These are phyloP conservation scores for Pezicula carpinea DNA, from an alignment of 2,329 filamentous ascomycete genomes.

Conservation along the genomic window DNA sequence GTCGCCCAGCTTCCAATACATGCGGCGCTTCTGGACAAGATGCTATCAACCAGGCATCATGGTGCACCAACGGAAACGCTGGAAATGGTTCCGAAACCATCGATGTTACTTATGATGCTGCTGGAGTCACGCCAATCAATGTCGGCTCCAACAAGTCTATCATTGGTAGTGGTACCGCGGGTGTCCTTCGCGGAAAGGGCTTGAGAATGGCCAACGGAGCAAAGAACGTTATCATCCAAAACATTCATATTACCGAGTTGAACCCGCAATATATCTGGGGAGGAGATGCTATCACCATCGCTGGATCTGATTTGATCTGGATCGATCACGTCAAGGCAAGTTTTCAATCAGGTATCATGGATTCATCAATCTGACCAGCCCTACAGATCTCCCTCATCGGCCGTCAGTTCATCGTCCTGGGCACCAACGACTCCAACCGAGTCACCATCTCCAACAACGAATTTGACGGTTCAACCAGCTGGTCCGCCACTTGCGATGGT, in stretches of 20 bases:
- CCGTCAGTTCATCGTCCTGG: constrained; percentile 38
- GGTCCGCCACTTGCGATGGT: constrained; percentile 38
- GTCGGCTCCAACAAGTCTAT: constrained; percentile 25
- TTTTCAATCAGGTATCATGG: background rate
- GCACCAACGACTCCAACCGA: constrained; percentile 29
- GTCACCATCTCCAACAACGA: constrained; percentile 43
- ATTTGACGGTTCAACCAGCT: constrained; percentile 38
- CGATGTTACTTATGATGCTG: constrained; percentile 19
- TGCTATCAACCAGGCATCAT: constrained; percentile 49
- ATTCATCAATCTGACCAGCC: background rate
- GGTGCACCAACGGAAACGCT: constrained; percentile 33
- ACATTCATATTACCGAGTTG: constrained; percentile 26
- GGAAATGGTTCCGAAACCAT: constrained; percentile 4
- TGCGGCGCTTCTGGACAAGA: constrained; percentile 41
- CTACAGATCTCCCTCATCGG: constrained; percentile 34
- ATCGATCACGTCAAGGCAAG: constrained; percentile 33
- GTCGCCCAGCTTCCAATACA: constrained; percentile 46
- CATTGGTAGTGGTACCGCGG: constrained; percentile 22
- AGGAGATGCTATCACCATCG: constrained; percentile 32
- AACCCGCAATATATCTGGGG: constrained; percentile 35
- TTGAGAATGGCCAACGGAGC: constrained; percentile 23
- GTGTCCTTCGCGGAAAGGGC: constrained; percentile 26
- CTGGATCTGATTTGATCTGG: constrained; percentile 31
- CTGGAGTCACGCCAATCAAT: constrained; percentile 20
- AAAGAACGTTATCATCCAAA: constrained; percentile 24